Evolutionary conservation across 23 red algal species (phyloP).

Genomic region (Rhodosorus marinus): DNA sequence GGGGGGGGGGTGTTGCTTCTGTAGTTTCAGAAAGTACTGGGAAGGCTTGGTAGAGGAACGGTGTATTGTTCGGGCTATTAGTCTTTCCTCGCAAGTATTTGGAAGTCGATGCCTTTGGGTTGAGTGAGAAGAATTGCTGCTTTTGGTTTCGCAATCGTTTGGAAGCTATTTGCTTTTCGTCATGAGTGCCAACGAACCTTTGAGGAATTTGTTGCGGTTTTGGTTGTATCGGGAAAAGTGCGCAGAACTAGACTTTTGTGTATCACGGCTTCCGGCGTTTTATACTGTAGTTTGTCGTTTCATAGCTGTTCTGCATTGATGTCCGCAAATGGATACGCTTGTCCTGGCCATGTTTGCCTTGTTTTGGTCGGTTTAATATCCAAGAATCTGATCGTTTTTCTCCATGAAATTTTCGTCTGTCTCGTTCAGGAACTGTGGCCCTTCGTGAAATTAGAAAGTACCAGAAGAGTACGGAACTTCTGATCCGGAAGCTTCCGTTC

Average conservation of each 20-base stretch:
- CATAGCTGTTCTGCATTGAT: too few relatives aligned
- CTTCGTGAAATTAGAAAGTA: conserved; percentile 96
- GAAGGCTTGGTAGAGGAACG: not conserved
- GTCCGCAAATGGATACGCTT: not conserved
- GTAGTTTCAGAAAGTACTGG: not conserved
- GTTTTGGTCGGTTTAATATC: not conserved
- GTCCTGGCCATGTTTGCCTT: not conserved
- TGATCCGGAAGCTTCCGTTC: conserved; percentile 99
- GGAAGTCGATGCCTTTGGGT: too few relatives aligned
- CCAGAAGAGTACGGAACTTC: conserved; percentile 99
- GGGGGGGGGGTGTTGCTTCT: not conserved
- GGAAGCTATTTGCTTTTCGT: not conserved
- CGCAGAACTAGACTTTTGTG: too few relatives aligned
- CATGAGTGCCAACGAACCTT: not conserved
- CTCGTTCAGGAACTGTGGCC: conserved; percentile 53
- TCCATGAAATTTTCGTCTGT: not conserved
- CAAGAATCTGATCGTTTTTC: not conserved
- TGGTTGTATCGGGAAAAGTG: too few relatives aligned
- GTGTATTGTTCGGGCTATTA: not conserved
- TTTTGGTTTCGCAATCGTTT: conserved; percentile 1
- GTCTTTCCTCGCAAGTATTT: not conserved
- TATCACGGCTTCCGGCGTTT: too few relatives aligned
- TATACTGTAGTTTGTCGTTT: too few relatives aligned
- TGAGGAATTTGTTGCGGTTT: too few relatives aligned
- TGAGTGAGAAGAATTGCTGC: too few relatives aligned